phyloP scores from a whole-genome alignment of 257 asterid species.

The Penstemon newberryi region DNA sequence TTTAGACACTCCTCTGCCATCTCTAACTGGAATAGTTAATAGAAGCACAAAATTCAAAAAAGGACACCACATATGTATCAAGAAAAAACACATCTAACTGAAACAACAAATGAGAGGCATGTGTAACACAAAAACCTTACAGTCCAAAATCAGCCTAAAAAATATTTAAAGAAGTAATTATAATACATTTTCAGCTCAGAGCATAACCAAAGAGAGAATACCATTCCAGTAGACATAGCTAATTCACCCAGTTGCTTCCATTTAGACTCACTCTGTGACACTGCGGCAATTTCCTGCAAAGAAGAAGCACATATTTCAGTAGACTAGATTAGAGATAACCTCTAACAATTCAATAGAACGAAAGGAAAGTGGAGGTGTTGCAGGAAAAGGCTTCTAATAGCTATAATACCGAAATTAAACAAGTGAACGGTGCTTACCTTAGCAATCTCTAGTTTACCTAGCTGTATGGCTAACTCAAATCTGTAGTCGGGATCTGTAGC shows the following conservation, averaged over 20 bases:
- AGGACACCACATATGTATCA: conserved; percentile 15
- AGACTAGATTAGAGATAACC: conserved; percentile 5
- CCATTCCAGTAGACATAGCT: conserved; percentile 94
- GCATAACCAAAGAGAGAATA: conserved; percentile 33
- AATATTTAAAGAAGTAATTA: not conserved
- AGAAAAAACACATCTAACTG: conserved; percentile 4
- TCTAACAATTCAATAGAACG: conserved; percentile 14
- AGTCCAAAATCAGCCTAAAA: conserved; percentile 16
- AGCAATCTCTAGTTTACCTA: conserved; percentile 83
- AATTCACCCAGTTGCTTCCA: conserved; percentile 98
- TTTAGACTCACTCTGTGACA: conserved; percentile 77
- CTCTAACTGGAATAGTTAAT: conserved; percentile 64
- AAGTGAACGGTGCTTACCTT: conserved; percentile 68
- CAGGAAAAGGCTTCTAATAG: conserved; percentile 14
- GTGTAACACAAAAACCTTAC: not conserved
- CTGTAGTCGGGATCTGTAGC: conserved; percentile 95
- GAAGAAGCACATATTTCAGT: conserved; percentile 20
- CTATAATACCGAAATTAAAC: conserved; percentile 35
- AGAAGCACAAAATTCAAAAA: conserved; percentile 22
- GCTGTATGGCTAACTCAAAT: conserved; percentile 95
- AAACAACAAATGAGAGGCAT: conserved; percentile 12
- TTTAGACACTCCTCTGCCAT: conserved; percentile 94
- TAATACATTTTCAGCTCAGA: conserved; percentile 22
- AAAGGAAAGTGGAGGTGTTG: conserved; percentile 22
- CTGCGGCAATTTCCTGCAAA: conserved; percentile 75